A percentile compares a stretch with the other conserved stretches of the same genome.
Evolutionary conservation across 2,329 filamentous ascomycete genomes (phyloP).

Genomic region (Fusarium fujikuroi): DNA sequence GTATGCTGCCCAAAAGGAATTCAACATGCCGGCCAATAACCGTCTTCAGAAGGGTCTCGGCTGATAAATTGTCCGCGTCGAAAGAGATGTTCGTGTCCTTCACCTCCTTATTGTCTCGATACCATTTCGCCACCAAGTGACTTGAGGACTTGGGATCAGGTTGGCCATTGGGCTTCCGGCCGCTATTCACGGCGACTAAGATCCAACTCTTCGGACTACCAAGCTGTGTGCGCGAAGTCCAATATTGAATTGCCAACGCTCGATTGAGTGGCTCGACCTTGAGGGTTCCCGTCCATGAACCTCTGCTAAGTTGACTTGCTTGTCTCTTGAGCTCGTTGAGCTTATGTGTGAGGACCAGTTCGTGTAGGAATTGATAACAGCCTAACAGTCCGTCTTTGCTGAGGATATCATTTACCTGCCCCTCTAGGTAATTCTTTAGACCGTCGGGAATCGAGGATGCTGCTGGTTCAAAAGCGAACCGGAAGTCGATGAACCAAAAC

Average conservation of each 20-base stretch:
- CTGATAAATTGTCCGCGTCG: slow-evolving; percentile 73
- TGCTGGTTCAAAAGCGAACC: slow-evolving; percentile 81
- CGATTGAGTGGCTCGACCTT: slow-evolving; percentile 83
- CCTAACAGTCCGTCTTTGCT: slow-evolving; percentile 76
- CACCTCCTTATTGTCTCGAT: slow-evolving; percentile 82
- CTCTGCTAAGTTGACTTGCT: slow-evolving; percentile 73
- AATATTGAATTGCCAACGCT: slow-evolving; percentile 90
- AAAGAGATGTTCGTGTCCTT: slow-evolving; percentile 74
- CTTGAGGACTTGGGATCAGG: slow-evolving; percentile 60
- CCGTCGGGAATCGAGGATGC: slow-evolving; percentile 69
- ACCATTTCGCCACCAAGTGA: slow-evolving; percentile 78
- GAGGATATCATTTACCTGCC: slow-evolving; percentile 76
- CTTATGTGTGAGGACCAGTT: slow-evolving; percentile 89
- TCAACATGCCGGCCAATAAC: slow-evolving; percentile 81
- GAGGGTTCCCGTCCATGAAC: slow-evolving; percentile 81
- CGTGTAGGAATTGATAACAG: slow-evolving; percentile 88
- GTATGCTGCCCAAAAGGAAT: slow-evolving; percentile 75
- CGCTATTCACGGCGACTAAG: slow-evolving; percentile 82
- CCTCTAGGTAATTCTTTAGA: slow-evolving; percentile 74
- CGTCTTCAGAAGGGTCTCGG: slow-evolving; percentile 77
- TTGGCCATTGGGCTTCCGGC: slow-evolving; percentile 57
- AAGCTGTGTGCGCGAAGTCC: slow-evolving; percentile 68
- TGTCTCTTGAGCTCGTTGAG: slow-evolving; percentile 84
- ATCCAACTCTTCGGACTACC: slow-evolving; percentile 86
- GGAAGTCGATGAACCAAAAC: slow-evolving; percentile 94